These are phyloP conservation scores for Mortierella alpina DNA, from an alignment of 192 early-diverging fungal species.

Conservation along the genomic window DNA sequence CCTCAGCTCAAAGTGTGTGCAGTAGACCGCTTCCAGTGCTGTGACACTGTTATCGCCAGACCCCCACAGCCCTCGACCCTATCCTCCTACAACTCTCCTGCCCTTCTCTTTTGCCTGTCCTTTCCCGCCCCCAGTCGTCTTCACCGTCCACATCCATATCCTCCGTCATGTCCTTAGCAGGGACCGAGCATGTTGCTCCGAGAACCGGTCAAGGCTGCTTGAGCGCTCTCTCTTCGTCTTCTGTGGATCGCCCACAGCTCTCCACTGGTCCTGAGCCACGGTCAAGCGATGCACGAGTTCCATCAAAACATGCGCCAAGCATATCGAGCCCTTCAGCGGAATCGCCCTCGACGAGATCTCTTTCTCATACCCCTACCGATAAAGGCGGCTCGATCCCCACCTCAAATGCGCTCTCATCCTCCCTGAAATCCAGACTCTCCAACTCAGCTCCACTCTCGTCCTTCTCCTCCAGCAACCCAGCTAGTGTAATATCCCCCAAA, in stretches of 20 bases:
- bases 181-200: conserved; percentile 1
- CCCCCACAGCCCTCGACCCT: too few species aligned
- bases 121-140: not conserved
- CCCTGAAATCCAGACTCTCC: conserved; percentile 22
- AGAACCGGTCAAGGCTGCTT: conserved; percentile 1
- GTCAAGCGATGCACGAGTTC: not conserved
- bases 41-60: too few species aligned
- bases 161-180: conserved; percentile 10
- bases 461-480: conserved; percentile 22
- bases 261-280: not conserved
- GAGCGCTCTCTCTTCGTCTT: conserved; percentile 10
- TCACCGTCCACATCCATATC: not conserved
- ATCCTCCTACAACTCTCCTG: not conserved
- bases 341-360: not conserved
- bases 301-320: not conserved
- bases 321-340: not conserved
- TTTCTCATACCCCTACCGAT: conserved; percentile 5
- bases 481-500: conserved; percentile 18
- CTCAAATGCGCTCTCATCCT: conserved; percentile 23
- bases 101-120: not conserved
- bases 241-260: not conserved
- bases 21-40: too few species aligned
- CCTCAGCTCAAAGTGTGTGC: too few species aligned
- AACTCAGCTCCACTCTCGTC: conserved; percentile 20
- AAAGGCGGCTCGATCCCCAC: conserved; percentile 17